Evolutionary conservation across 2,329 filamentous ascomycete species (phyloP).

Genomic region (Colletotrichum tropicale): DNA sequence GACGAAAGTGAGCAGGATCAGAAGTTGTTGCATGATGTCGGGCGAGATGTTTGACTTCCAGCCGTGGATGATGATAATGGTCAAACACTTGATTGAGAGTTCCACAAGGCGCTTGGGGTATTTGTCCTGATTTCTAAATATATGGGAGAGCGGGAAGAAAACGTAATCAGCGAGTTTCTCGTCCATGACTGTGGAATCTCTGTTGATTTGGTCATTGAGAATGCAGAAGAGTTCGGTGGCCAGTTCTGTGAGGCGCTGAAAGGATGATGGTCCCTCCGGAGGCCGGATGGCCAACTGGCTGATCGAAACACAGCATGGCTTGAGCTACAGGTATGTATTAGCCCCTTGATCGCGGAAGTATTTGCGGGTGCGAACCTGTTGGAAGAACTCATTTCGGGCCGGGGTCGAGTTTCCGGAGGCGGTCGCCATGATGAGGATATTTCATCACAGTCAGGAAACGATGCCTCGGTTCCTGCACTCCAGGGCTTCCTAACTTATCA

Average conservation of each 20-base stretch:
- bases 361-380: conserved; percentile 29
- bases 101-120: conserved; percentile 78
- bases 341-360: background rate
- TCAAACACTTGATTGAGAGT: conserved; percentile 75
- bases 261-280: conserved; percentile 41
- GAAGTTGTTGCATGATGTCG: conserved; percentile 79
- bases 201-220: conserved; percentile 47
- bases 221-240: conserved; percentile 49
- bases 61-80: conserved; percentile 74
- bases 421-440: conserved; percentile 11
- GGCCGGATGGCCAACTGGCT: conserved; percentile 61
- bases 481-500: background rate
- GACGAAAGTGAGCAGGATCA: conserved; percentile 84
- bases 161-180: conserved; percentile 89
- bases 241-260: conserved; percentile 50
- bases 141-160: conserved; percentile 90
- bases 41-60: conserved; percentile 77
- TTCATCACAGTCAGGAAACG: background rate
- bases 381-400: conserved; percentile 39
- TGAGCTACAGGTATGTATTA: conserved; percentile 51
- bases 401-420: background rate
- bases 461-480: background rate
- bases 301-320: conserved; percentile 65
- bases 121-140: conserved; percentile 77
- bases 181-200: conserved; percentile 64